Evolutionary conservation across 2,329 filamentous ascomycete genomes (phyloP), one percentile per base, ranked within the genome.

Genomic region (Venturiaceae sp.): DNA sequence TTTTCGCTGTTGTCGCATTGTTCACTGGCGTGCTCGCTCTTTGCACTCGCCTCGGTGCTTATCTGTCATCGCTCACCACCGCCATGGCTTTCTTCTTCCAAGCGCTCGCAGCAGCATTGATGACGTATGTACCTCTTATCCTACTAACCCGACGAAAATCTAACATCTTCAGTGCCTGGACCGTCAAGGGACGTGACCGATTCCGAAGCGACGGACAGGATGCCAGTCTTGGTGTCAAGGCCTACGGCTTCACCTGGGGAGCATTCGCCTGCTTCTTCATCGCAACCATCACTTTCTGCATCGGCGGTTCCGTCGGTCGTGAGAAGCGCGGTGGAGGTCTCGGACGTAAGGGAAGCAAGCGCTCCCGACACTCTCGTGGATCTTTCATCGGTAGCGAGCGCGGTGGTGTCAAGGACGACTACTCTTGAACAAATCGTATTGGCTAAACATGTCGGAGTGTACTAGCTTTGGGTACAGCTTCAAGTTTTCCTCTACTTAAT

Each of bases 191-290:
- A 59, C 86, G 87, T 68, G 75, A 90, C 65, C 77, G 74, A 37
- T 92, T 92, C 77, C 72, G 72, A 36, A 66, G 67, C 36, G 78
- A 73, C 58, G 80, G 78, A 61, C 80, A 83, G 58, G 67, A 70
- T 19, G 86, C 89, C 32, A 71, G 69, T 11, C 69, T 94, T 37
- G 89, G 89, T 57, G 67, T 66, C 33, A 88, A 86, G 66, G 86
- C 84, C 21, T 89, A 90, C 67, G 89, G 82, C 47, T 92, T 91
- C 74, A 84, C 83, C 62, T 94, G 89, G 89, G 84, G 80, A 16
- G 81, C 87, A 1, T 83, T 84, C 72, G 82, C 81, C 9, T 80
- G 80, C 57, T 81, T 89, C 65, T 74, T 90, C 63, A 70, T 92
- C 63, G 80, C 86, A 16, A 82, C 80, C 3, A 64, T 89, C 32